Base-by-base conservation (phyloP, 208 protist genomes). In the Acanthamoeba lugdunensis region DNA sequence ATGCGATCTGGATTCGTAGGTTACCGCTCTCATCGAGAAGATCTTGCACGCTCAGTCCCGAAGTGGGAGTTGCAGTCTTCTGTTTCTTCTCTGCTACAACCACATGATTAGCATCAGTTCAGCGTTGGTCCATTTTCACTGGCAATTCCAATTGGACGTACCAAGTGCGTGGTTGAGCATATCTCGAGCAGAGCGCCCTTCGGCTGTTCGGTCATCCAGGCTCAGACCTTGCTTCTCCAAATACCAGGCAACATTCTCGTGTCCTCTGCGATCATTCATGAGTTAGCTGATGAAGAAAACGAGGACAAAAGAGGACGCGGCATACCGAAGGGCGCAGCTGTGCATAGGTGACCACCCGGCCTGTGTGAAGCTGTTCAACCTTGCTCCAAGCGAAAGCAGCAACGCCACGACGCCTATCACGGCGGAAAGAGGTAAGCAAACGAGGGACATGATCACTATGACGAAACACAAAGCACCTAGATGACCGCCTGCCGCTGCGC, bases 1-100 rank as follows among this genome's bases (percentile, higher is more conserved):
- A 92, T 6, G 61, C 63, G 28, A 92, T 54, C 65, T 92, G 87
- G 65, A 92, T 92, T 14, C 23, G 87, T 30, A 92, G 56, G 14
- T 37, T 4, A 4, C 77, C 48, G 1, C 16, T 14, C n/a, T 1
- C 56, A 1, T 85, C 77, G 8, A 85, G n/a, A 16, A 85, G 77
- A 48, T 58, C 77, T 18, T 67, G 71, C 16, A 58, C 54, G 14
- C 3, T 58, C 18, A 81, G 73, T 50, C 25, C 16, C 1, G 73
- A 37, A 28, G 28, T 23, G 16, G 25, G 16, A 30, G 28, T 81
- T 2, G 73, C 16, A 8, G 37, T 25, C 41, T 81, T 71, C 0
- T 71, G 8, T n/a, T 71, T n/a, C 25, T 71, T 71, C 65, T 71
- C 65, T 33, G 63, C 16, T 69, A 21, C 54, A 21, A 67, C 30